Base-by-base conservation (phyloP, 2,329 filamentous ascomycete species). In the Hortaea werneckii region DNA sequence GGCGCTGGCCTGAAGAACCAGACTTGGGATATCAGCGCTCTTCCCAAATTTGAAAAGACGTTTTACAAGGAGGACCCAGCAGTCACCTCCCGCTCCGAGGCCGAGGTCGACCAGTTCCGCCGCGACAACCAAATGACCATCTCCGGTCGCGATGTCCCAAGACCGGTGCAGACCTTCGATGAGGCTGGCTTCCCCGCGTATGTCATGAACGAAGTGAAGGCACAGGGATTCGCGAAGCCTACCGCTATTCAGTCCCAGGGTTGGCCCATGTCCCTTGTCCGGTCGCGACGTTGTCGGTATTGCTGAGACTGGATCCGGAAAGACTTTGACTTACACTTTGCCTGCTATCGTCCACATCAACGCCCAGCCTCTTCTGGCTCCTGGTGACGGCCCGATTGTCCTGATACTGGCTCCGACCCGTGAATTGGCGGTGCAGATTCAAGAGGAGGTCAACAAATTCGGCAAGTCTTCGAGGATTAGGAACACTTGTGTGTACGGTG, bases 311-410 rank as follows among this genome's bases (percentile, higher is more conserved):
- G 92, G 92, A 67, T 98, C 92, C 54, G 92, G 92, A 77, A 98
- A 98, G 83, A 98, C 92, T 4, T 78, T 98, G 56, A 95, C 89
- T 44, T 98, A 98, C 75, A 96, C 90, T 71, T 80, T 98, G 57
- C 92, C 92, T 48, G 87, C 92, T 46, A 98, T 98, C 57, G 92
- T 98, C 51, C 92, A 98, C 78, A 98, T 98, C 77, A 96, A 98
- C 71, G 92, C 92, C 41, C 92, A 98, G 71, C 92, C 92, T 57
- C 85, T 98, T 39, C 81, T 98, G 52, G 86, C 89, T 27, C 90
- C 87, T 35, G 92, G 92, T 50, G 92, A 96, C 63, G 92, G 92
- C 42, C 92, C 92, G 35, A 98, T 98, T 57, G 92, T 96, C 49
- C 79, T 98, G 47, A 87, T 98, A 52, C 81, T 98, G 41, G 92